A percentile compares a stretch with the other conserved stretches of the same genome.
These are phyloP conservation scores for Alternaria burnsii DNA, from an alignment of 2,329 filamentous ascomycete genomes.

Conservation along the genomic window DNA sequence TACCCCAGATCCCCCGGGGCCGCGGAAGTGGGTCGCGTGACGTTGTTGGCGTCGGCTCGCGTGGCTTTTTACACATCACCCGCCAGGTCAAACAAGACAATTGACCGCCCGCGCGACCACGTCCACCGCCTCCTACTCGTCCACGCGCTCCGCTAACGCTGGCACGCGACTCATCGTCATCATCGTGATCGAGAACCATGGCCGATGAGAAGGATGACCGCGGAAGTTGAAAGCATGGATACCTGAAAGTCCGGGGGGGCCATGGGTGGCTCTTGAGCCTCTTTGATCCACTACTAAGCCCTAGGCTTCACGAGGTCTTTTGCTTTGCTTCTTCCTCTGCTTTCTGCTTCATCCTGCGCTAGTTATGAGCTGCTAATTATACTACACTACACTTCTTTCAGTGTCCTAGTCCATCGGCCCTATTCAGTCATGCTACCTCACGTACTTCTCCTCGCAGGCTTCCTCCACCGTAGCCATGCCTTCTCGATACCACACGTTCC, in stretches of 20 bases:
- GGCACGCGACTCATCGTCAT: constrained; percentile 19
- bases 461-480: constrained; percentile 31
- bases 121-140: constrained; percentile 18
- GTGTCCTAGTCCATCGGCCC: background rate
- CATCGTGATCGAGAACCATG: constrained; percentile 5
- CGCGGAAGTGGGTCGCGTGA: constrained; percentile 19
- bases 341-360: background rate
- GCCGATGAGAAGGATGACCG: constrained; percentile 6
- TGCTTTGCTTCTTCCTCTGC: constrained; percentile 1
- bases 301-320: background rate
- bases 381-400: background rate
- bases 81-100: constrained; percentile 15
- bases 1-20: constrained; percentile 11
- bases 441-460: constrained; percentile 13
- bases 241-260: background rate
- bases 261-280: constrained; percentile 7
- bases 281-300: constrained; percentile 10
- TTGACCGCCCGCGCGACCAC: constrained; percentile 12
- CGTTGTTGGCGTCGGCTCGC: constrained; percentile 18
- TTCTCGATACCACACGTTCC: constrained; percentile 41
- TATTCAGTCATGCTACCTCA: constrained; percentile 15
- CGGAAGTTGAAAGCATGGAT: constrained; percentile 1
- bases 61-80: constrained; percentile 19
- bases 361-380: constrained; percentile 6
- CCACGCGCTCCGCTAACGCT: constrained; percentile 12